These are phyloP conservation scores for Aristolochia californica DNA, from an alignment of 164 flowering plant species.

Conservation along the genomic window DNA sequence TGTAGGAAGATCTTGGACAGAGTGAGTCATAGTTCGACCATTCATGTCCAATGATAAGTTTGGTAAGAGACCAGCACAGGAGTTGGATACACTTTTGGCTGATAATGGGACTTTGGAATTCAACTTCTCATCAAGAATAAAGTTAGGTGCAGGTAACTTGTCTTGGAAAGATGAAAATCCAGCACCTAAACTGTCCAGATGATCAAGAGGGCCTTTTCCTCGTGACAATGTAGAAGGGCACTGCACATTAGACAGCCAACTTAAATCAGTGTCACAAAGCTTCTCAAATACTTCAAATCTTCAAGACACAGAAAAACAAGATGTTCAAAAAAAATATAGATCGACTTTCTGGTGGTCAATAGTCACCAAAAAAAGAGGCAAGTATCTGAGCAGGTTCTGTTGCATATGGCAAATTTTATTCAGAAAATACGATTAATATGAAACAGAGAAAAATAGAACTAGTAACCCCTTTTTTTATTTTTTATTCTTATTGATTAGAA, in stretches of 20 bases:
- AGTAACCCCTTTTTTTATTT: no score
- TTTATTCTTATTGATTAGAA: no score
- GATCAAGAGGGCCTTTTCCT: constrained; percentile 27
- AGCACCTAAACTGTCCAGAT: constrained; percentile 24
- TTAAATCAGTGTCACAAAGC: neutral
- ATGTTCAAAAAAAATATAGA: no score
- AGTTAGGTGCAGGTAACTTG: constrained; percentile 35
- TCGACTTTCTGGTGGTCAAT: no score
- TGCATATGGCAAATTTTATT: no score
- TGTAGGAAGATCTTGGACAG: constrained; percentile 32
- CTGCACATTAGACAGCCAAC: constrained; percentile 34
- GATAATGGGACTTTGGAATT: constrained; percentile 38
- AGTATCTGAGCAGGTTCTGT: no score
- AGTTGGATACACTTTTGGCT: constrained; percentile 23
- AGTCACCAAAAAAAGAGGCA: no score
- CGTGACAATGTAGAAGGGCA: constrained; percentile 24
- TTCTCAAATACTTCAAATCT: neutral
- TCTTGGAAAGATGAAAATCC: constrained; percentile 41
- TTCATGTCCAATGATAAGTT: constrained; percentile 59
- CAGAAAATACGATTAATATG: no score
- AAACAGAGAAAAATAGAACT: no score
- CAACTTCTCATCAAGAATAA: constrained; percentile 48
- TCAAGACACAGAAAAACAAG: neutral
- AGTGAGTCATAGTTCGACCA: constrained; percentile 21
- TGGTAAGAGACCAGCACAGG: constrained; percentile 47